A percentile compares a stretch with the other conserved stretches of the same genome.
phyloP scores from a whole-genome alignment of 164 flowering plant species.

The Piper longum region DNA sequence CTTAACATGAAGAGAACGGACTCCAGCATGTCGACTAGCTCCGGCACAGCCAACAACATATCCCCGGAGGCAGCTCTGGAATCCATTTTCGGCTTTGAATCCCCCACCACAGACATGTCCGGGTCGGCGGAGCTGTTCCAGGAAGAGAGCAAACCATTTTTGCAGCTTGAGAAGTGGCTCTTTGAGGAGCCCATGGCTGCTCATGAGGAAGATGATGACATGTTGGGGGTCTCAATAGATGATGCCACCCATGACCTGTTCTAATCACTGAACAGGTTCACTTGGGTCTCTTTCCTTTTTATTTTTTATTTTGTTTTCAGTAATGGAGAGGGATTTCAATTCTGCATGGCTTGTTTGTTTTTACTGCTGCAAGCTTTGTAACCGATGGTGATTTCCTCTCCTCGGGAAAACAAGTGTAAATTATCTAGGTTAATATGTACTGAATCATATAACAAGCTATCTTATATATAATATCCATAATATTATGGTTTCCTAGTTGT shows the following conservation, averaged over 20 bases:
- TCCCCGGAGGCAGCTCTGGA: constrained; percentile 25
- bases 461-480: no score
- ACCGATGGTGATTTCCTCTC: not conserved
- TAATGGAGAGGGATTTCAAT: no score
- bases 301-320: not conserved
- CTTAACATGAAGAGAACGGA: constrained; percentile 4
- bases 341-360: not conserved
- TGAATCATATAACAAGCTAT: not conserved
- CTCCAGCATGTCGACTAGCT: constrained; percentile 10
- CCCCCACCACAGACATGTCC: constrained; percentile 25
- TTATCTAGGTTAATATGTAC: constrained; percentile 5
- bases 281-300: not conserved
- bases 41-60: constrained; percentile 13
- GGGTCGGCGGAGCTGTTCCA: constrained; percentile 25
- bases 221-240: constrained; percentile 27
- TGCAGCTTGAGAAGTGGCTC: constrained; percentile 71
- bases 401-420: constrained; percentile 19
- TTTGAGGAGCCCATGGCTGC: constrained; percentile 33
- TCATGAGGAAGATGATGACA: constrained; percentile 12
- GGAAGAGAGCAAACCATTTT: constrained; percentile 36
- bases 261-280: constrained; percentile 7
- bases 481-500: no score
- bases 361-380: constrained; percentile 6
- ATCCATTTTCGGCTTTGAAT: constrained; percentile 40
- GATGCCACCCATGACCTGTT: constrained; percentile 22